Percentiles rank a stretch among this genome's conserved stretches.
Evolutionary conservation across 768 basidiomycete genomes (phyloP).

Genomic region (Mycena pura): DNA sequence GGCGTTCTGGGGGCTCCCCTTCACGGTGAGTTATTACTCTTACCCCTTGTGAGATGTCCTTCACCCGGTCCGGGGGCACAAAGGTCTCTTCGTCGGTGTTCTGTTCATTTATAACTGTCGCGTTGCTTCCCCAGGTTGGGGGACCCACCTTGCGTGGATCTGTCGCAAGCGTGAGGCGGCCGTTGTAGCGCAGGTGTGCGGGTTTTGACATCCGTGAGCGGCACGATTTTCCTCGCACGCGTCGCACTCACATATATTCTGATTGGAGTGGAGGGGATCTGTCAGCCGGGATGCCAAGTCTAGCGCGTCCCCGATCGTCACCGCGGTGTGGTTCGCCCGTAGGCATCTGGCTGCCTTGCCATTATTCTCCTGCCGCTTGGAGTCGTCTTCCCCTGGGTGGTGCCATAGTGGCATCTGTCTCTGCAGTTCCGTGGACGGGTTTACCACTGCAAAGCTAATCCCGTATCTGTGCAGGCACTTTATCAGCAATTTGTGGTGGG

Average conservation of each 20-base stretch:
- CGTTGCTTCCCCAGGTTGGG: neutral
- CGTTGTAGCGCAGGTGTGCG: constrained; percentile 4
- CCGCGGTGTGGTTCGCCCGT: neutral
- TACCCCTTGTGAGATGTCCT: neutral
- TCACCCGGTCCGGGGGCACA: neutral
- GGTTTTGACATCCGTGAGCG: neutral
- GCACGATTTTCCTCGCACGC: neutral
- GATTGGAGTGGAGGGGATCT: neutral
- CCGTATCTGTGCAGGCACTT: constrained; percentile 7
- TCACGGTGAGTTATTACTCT: neutral
- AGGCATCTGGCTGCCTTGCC: neutral
- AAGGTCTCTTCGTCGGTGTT: neutral
- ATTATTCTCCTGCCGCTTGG: constrained; percentile 5
- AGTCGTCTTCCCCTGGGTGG: constrained; percentile 4
- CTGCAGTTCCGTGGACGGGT: neutral
- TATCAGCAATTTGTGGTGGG: neutral
- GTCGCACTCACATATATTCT: constrained; percentile 3
- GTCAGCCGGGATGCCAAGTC: neutral
- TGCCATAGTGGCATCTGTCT: constrained; percentile 21
- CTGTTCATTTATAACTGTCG: neutral
- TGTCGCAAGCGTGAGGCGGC: neutral
- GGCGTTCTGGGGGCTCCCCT: neutral
- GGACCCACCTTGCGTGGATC: constrained; percentile 5
- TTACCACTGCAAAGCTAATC: neutral
- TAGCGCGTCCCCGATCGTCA: constrained; percentile 7